phyloP scores from a whole-genome alignment of 768 basidiomycete species.

The Obba rivulosa region DNA sequence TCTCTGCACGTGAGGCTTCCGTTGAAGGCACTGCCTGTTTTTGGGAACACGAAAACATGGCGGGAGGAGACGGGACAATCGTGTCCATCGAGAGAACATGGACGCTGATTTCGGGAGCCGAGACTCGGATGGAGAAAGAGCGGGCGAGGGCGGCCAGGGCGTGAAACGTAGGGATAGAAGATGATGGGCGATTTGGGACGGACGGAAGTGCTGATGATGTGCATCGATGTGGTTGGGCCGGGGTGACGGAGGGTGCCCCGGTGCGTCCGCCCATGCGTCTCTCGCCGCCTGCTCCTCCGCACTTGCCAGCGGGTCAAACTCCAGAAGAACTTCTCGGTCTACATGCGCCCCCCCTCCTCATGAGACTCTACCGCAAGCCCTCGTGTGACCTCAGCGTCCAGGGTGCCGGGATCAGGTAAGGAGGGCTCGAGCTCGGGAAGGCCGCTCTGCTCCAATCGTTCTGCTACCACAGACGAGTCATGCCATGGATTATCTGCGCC shows the following conservation, averaged over 20 bases:
- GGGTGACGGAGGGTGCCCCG: conserved; percentile 53
- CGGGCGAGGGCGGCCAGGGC: conserved; percentile 65
- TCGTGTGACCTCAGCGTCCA: conserved; percentile 36
- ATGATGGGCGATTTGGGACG: conserved; percentile 26
- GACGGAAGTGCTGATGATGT: conserved; percentile 21
- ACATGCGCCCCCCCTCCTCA: conserved; percentile 8
- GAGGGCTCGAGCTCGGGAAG: neutral
- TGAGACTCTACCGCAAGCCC: conserved; percentile 27
- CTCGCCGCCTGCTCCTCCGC: conserved; percentile 54
- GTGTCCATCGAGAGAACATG: conserved; percentile 59
- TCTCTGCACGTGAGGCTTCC: neutral
- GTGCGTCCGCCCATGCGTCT: conserved; percentile 59
- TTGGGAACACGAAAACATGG: conserved; percentile 47
- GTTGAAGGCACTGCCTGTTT: conserved; percentile 33
- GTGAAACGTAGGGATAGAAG: conserved; percentile 46
- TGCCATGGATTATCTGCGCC: conserved; percentile 15
- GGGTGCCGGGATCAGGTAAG: conserved; percentile 39
- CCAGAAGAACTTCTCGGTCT: conserved; percentile 39
- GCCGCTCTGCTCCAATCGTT: neutral
- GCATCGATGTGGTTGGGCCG: neutral
- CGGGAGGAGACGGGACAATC: conserved; percentile 51
- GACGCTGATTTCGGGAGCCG: conserved; percentile 34
- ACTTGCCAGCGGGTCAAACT: conserved; percentile 65
- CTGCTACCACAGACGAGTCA: conserved; percentile 1
- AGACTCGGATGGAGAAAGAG: conserved; percentile 51